Percentiles rank a stretch among this genome's conserved stretches.
Conservation (phyloP, 116 monocot genomes). For the Zostera marina region DNA sequence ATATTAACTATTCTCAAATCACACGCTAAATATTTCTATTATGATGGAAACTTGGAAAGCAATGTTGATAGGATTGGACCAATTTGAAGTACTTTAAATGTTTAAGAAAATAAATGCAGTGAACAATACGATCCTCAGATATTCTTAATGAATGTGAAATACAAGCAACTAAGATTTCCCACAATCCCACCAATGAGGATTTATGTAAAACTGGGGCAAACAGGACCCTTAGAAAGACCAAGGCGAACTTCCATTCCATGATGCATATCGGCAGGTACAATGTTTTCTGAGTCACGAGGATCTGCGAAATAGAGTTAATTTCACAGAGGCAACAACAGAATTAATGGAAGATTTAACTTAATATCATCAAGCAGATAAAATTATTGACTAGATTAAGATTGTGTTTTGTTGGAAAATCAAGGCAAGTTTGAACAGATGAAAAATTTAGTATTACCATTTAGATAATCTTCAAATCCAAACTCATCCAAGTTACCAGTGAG, state of each 20-base stretch:
- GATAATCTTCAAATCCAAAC: constrained; percentile 80
- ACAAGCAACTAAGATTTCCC: not conserved
- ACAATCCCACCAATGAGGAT: not conserved
- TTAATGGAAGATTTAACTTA: not conserved
- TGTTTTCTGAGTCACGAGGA: constrained; percentile 34
- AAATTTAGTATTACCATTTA: constrained; percentile 31
- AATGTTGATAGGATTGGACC: too few species aligned
- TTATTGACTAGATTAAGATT: too few species aligned
- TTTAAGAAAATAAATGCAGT: too few species aligned
- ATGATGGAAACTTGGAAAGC: too few species aligned
- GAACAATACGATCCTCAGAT: too few species aligned
- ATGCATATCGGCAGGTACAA: constrained; percentile 33
- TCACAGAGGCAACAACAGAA: not conserved
- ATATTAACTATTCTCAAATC: too few species aligned
- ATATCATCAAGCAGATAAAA: too few species aligned
- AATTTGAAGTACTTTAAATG: too few species aligned
- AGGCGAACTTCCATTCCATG: constrained; percentile 52
- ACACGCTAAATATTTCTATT: too few species aligned
- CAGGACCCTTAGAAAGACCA: constrained; percentile 39
- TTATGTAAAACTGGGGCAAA: constrained; percentile 14
- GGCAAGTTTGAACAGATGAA: not conserved
- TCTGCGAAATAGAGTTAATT: constrained; percentile 10
- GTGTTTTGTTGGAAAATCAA: not conserved
- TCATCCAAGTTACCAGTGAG: constrained; percentile 67
- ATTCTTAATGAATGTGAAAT: not conserved